These are phyloP conservation scores for Metschnikowia colocasiae DNA, from an alignment of 805 yeast genomes.

Conservation along the genomic window DNA sequence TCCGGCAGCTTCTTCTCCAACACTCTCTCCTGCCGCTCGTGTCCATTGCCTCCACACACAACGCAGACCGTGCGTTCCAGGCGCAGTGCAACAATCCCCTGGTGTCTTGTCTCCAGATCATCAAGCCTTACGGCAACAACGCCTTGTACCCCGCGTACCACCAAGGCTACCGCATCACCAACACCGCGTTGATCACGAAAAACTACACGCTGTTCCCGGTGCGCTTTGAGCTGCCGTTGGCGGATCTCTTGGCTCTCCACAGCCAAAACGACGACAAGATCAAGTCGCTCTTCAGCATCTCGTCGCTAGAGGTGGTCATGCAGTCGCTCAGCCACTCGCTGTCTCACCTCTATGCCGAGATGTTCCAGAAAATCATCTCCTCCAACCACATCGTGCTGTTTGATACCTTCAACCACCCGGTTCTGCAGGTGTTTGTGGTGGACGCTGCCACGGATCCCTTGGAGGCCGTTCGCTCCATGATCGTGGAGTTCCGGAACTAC, in stretches of 20 bases:
- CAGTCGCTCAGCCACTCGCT: conserved; percentile 1
- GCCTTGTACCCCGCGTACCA: conserved; percentile 40
- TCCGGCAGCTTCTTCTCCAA: conserved; percentile 40
- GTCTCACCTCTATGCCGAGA: conserved; percentile 46
- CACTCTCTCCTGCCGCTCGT: conserved; percentile 52
- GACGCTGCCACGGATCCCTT: conserved; percentile 49
- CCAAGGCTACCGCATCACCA: conserved; percentile 47
- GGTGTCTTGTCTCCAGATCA: conserved; percentile 43
- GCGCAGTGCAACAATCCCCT: conserved; percentile 34
- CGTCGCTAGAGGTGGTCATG: conserved; percentile 34
- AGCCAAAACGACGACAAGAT: conserved; percentile 20
- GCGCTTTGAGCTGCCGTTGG: conserved; percentile 45
- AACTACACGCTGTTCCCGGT: conserved; percentile 53
- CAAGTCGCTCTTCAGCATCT: conserved; percentile 33
- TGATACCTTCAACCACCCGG: conserved; percentile 86
- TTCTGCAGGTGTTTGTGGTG: conserved; percentile 66
- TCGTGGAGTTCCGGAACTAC: conserved; percentile 49
- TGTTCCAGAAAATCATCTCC: conserved; percentile 56
- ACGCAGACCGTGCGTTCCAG: conserved; percentile 44
- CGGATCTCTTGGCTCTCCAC: conserved; percentile 35
- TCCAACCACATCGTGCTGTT: conserved; percentile 64
- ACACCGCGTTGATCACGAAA: conserved; percentile 48
- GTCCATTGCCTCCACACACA: conserved; percentile 45
- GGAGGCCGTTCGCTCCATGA: conserved; percentile 53
- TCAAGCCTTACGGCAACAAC: conserved; percentile 55